phyloP scores from a whole-genome alignment of 371 early-diverging fungal genomes.

The Chytridium lagenaria region DNA sequence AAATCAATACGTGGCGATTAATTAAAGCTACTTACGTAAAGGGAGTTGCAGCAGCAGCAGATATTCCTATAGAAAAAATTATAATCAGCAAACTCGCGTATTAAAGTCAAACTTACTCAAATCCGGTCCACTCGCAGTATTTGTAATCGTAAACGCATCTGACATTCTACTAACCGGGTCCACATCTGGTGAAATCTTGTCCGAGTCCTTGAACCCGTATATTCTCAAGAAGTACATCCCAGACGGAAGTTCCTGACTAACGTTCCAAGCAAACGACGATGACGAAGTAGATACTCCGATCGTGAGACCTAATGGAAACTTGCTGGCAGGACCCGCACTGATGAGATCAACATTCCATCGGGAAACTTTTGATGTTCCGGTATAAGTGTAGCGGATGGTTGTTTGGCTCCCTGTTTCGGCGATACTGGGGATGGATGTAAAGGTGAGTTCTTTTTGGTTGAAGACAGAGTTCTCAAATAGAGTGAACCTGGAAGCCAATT shows the following conservation, averaged over 20 bases:
- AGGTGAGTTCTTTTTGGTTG: not conserved
- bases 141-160: not conserved
- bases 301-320: not conserved
- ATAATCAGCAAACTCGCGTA: not conserved
- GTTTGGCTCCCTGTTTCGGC: not conserved
- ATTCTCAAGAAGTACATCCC: not conserved
- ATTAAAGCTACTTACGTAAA: not conserved
- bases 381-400: not conserved
- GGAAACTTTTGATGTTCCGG: not conserved
- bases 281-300: not conserved
- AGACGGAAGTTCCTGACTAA: not conserved
- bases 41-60: not conserved
- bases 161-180: not conserved
- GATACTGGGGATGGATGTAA: not conserved
- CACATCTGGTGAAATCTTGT: not conserved
- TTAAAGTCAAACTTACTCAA: not conserved
- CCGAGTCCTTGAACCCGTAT: not conserved
- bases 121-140: not conserved
- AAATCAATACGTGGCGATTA: not conserved
- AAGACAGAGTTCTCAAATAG: constrained; percentile 19
- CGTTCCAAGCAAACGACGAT: not conserved
- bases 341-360: not conserved
- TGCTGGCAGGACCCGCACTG: not conserved
- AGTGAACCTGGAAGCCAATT: constrained; percentile 11
- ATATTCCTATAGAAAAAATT: not conserved